phyloP scores from a whole-genome alignment of 768 basidiomycete species.

The Suillus fuscotomentosus region DNA sequence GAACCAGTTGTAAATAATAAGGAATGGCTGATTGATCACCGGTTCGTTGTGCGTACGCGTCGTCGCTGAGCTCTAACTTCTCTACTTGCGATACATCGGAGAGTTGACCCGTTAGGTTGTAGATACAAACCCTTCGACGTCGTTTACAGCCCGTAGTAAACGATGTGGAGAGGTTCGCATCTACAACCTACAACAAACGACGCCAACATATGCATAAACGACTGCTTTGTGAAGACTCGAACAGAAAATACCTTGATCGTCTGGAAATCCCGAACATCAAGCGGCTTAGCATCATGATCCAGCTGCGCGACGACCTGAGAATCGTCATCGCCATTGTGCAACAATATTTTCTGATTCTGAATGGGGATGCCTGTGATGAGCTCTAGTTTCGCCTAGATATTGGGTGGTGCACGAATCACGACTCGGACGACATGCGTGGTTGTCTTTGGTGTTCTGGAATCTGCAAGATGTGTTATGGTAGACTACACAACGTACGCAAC shows the following conservation, averaged over 20 bases:
- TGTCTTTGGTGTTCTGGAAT: conserved; percentile 9
- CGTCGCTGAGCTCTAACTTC: conserved; percentile 85
- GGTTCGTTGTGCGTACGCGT: conserved; percentile 76
- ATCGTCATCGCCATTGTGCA: conserved; percentile 60
- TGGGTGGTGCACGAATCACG: background rate
- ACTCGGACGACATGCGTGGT: background rate
- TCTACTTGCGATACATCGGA: conserved; percentile 85
- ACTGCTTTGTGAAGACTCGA: background rate
- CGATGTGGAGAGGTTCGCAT: conserved; percentile 72
- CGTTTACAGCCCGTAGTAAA: conserved; percentile 33
- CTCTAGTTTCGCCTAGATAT: conserved; percentile 70
- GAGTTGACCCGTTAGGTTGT: conserved; percentile 60
- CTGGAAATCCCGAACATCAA: conserved; percentile 76
- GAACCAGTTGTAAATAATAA: background rate
- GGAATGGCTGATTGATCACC: conserved; percentile 43
- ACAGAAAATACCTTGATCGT: conserved; percentile 62
- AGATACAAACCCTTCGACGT: too few relatives aligned
- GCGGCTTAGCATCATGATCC: conserved; percentile 60
- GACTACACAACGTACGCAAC: conserved; percentile 35
- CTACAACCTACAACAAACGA: conserved; percentile 50
- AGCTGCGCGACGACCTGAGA: conserved; percentile 50
- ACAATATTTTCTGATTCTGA: conserved; percentile 63
- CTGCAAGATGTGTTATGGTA: conserved; percentile 6
- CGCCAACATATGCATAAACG: background rate
- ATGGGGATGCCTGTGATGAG: conserved; percentile 88